phyloP scores from a whole-genome alignment of 352 stramenopile genomes.

The Phytophthora sp. region DNA sequence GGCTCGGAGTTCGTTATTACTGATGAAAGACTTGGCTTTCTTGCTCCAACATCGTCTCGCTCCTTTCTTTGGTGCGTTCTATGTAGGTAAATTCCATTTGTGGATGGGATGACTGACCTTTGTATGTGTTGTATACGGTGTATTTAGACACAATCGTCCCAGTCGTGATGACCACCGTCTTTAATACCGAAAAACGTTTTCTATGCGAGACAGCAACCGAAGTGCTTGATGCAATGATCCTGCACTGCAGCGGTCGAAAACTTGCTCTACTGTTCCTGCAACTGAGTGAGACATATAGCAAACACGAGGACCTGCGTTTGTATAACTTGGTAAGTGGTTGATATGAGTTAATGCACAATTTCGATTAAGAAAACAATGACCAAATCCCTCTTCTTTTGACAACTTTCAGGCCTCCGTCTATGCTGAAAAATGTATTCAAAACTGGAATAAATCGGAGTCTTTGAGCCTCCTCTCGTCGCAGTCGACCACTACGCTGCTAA shows the following conservation, averaged over 20 bases:
- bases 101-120: neutral
- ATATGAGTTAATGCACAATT: no score
- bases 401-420: conserved; percentile 57
- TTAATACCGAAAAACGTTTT: conserved; percentile 62
- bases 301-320: conserved; percentile 47
- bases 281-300: conserved; percentile 31
- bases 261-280: conserved; percentile 48
- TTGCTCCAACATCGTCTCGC: conserved; percentile 52
- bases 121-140: no score
- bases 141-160: conserved; percentile 62
- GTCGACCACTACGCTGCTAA: conserved; percentile 26
- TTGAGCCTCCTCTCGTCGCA: conserved; percentile 32
- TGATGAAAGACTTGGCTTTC: conserved; percentile 69
- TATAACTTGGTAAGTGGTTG: conserved; percentile 54
- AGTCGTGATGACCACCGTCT: conserved; percentile 48
- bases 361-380: neutral
- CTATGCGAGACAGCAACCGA: conserved; percentile 65
- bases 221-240: conserved; percentile 58
- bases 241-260: conserved; percentile 56
- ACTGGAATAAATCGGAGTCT: conserved; percentile 41
- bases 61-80: conserved; percentile 51
- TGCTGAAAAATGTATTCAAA: conserved; percentile 62
- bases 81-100: no score
- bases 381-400: neutral
- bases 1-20: conserved; percentile 46